Base-by-base conservation (phyloP, 1,284 basidiomycete genomes). In the Marasmius fiardii region DNA sequence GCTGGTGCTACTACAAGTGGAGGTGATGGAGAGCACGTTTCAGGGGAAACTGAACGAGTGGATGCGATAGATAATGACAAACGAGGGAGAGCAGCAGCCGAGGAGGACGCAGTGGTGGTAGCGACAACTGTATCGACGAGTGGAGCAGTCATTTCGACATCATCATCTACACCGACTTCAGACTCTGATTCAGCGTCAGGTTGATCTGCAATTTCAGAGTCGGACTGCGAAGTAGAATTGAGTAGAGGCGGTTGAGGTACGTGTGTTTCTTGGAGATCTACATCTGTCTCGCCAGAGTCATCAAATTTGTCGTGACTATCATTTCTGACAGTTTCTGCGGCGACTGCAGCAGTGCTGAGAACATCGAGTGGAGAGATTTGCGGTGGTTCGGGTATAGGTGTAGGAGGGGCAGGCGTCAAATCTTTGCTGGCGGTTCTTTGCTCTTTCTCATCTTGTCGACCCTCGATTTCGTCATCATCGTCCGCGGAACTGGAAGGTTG, bases 381-480 rank as follows among this genome's bases (percentile, higher is more conserved):
- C 26, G 45, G 18, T 49, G 7, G 34, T 31, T 41, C 47, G 24
- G 47, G 34, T 43, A 39, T 26, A 23, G 18, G 7, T 47, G 43
- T 33, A n/a, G 53, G 57, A 16, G 31, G 39, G 35, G 31, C 31
- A 28, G 28, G 34, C 18, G 44, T 52, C 20, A 18, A 21, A 16
- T 53, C 3, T 21, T 31, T 20, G 20, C 43, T 26, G 43, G 20
- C 41, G 6, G 33, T 26, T 6, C 21, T 21, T n/a, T 21, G 20
- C 28, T 44, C 23, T 11, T 28, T 24, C 16, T 20, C 44, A 16
- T 21, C 44, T 20, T n/a, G 44, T 24, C 8, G 16, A 31, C 51
- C 59, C 23, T 50, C 7, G 2, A 45, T 24, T 34, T 53, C 59
- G 31, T 54, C 58, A 20, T 57, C 62, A 51, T 61, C 60, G 21